Percentiles rank a stretch among this genome's conserved stretches.
Conservation (phyloP, 495 filamentous ascomycete genomes). For the Penicillium arizonense region DNA sequence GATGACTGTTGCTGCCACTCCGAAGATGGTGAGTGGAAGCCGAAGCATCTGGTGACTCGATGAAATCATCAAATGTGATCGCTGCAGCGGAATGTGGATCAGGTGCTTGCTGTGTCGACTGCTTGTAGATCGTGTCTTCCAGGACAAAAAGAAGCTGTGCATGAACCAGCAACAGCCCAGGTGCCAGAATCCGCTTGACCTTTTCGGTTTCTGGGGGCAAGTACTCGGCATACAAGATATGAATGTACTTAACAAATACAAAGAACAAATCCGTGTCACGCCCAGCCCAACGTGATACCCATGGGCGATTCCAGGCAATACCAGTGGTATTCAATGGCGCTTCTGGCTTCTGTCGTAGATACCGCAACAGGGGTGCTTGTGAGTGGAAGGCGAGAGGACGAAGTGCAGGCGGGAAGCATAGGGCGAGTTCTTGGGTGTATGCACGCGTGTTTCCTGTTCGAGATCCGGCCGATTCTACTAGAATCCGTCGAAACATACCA, state of each 20-base stretch:
- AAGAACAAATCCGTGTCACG: conserved; percentile 91
- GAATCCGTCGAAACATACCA: conserved; percentile 64
- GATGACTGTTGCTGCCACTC: conserved; percentile 60
- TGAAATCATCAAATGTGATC: conserved; percentile 74
- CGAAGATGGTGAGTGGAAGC: conserved; percentile 66
- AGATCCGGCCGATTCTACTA: conserved; percentile 60
- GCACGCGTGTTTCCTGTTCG: conserved; percentile 35
- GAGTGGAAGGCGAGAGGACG: conserved; percentile 72
- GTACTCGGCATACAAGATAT: conserved; percentile 79
- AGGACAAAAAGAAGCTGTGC: conserved; percentile 80
- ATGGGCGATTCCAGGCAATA: conserved; percentile 83
- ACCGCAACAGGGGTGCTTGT: conserved; percentile 56
- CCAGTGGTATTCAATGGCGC: conserved; percentile 67
- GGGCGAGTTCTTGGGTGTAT: conserved; percentile 55
- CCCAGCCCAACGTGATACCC: conserved; percentile 84
- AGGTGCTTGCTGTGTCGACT: conserved; percentile 47
- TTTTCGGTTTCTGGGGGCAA: conserved; percentile 65
- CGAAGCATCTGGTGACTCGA: conserved; percentile 66
- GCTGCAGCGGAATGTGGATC: conserved; percentile 56
- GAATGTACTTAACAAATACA: conserved; percentile 89
- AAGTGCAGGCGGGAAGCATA: conserved; percentile 70
- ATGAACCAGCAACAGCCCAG: conserved; percentile 80
- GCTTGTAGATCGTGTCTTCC: conserved; percentile 81
- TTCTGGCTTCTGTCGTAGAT: conserved; percentile 66
- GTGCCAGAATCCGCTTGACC: conserved; percentile 61